Evolutionary conservation across 2,329 filamentous ascomycete species (phyloP), one percentile per base, ranked within the genome.

Genomic region (Ascomycota sp.): DNA sequence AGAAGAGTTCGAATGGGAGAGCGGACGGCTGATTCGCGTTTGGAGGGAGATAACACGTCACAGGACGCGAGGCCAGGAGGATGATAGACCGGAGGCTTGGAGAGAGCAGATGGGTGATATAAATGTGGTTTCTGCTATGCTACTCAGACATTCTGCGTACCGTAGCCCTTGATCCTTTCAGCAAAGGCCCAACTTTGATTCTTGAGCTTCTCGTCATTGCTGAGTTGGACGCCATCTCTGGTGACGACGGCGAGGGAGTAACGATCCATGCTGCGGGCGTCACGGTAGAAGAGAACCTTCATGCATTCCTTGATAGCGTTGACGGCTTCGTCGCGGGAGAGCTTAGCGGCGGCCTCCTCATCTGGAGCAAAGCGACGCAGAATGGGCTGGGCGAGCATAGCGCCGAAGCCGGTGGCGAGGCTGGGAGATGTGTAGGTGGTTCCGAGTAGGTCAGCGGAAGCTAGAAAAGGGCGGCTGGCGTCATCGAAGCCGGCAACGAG

Each of bases 101-200:
- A n/a, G n/a, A n/a, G n/a, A n/a, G n/a, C n/a, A n/a, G n/a, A n/a
- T n/a, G n/a, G n/a, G n/a, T n/a, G n/a, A n/a, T n/a, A n/a, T n/a
- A n/a, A n/a, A n/a, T n/a, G n/a, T n/a, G n/a, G n/a, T n/a, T n/a
- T n/a, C n/a, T n/a, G n/a, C n/a, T n/a, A n/a, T n/a, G n/a, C n/a
- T n/a, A n/a, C n/a, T n/a, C n/a, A 71, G 9, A 69, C 65, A 27
- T 58, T 64, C 63, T 95, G 85, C 19, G 85, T 91, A 36, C 89
- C 89, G 51, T 98, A 98, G 27, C 89, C 89, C 54, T 72, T 77
- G 53, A 98, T 94, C 43, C 75, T 69, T 51, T 95, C 86, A 17
- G 89, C 89, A 61, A 98, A 98, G 30, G 80, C 83, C 89, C 86
- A 95, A 67, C 83, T 94, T 67, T 95, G 86, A 44, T 75, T 67